Evolutionary conservation across 495 filamentous ascomycete species (phyloP).

Genomic region (Podospora conica): DNA sequence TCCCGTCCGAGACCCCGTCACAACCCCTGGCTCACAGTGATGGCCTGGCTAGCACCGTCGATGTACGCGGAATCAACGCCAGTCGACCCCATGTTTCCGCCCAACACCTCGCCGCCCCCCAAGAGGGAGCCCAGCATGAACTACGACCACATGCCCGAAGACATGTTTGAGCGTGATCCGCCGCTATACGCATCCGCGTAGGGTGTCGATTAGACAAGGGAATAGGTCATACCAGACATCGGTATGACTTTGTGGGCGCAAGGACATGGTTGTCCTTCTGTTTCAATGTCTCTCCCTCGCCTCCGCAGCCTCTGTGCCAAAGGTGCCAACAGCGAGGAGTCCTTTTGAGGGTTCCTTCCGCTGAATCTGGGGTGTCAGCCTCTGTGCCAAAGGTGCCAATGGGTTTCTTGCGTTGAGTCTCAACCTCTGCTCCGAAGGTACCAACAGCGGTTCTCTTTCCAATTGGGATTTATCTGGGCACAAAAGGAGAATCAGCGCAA

Average conservation of each 20-base stretch:
- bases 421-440: too few relatives aligned
- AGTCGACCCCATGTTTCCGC: slow-evolving; percentile 14
- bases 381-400: too few relatives aligned
- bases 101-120: slow-evolving; percentile 10
- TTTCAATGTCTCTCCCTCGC: slow-evolving; percentile 5
- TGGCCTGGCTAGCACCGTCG: slow-evolving; percentile 7
- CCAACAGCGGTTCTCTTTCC: too few relatives aligned
- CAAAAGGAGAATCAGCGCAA: too few relatives aligned
- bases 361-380: too few relatives aligned
- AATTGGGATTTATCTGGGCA: too few relatives aligned
- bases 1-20: neutral
- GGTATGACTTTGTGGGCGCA: too few relatives aligned
- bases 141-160: slow-evolving; percentile 29
- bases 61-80: slow-evolving; percentile 16
- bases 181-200: neutral
- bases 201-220: too few relatives aligned
- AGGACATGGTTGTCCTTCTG: neutral
- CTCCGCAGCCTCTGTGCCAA: too few relatives aligned
- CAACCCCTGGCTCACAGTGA: neutral
- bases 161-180: slow-evolving; percentile 18
- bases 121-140: slow-evolving; percentile 24
- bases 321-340: too few relatives aligned
- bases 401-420: too few relatives aligned
- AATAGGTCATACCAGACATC: neutral
- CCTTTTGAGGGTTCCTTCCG: too few relatives aligned